These are phyloP conservation scores for Haematococcus lacustris DNA, from an alignment of 139 green algal species.

Conservation along the genomic window DNA sequence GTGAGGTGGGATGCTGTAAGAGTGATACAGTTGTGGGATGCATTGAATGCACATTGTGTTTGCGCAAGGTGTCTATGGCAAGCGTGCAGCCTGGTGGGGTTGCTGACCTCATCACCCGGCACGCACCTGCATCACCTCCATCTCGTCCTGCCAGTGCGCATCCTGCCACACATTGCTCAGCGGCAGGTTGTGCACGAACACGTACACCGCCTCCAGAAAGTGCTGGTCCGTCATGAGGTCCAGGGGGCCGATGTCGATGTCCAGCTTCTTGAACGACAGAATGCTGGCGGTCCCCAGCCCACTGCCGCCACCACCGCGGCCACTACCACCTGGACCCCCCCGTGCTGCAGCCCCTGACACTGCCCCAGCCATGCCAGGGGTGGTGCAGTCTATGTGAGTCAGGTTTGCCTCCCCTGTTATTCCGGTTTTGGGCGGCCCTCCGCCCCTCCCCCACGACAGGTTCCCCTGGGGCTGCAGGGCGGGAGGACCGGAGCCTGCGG, in stretches of 20 bases:
- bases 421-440: too few species aligned
- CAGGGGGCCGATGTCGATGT: slow-evolving; percentile 39
- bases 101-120: too few species aligned
- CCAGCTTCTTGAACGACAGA: slow-evolving; percentile 68
- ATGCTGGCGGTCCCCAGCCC: slow-evolving; percentile 32
- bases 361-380: slow-evolving; percentile 15
- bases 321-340: too few species aligned
- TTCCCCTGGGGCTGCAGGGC: too few species aligned
- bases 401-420: neutral
- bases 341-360: neutral
- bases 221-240: slow-evolving; percentile 49
- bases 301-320: too few species aligned
- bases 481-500: too few species aligned
- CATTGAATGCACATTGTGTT: too few species aligned
- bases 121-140: slow-evolving; percentile 34
- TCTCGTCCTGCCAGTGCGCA: slow-evolving; percentile 48
- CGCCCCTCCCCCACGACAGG: too few species aligned
- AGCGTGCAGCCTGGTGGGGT: too few species aligned
- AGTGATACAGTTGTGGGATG: too few species aligned
- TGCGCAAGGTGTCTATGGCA: too few species aligned
- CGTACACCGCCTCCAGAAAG: slow-evolving; percentile 41
- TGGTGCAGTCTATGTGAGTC: neutral
- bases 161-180: slow-evolving; percentile 67
- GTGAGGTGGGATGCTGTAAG: too few species aligned
- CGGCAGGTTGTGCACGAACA: slow-evolving; percentile 65